These are phyloP conservation scores for Geosmithia morbida DNA, from an alignment of 2,329 filamentous ascomycete genomes.

Conservation along the genomic window DNA sequence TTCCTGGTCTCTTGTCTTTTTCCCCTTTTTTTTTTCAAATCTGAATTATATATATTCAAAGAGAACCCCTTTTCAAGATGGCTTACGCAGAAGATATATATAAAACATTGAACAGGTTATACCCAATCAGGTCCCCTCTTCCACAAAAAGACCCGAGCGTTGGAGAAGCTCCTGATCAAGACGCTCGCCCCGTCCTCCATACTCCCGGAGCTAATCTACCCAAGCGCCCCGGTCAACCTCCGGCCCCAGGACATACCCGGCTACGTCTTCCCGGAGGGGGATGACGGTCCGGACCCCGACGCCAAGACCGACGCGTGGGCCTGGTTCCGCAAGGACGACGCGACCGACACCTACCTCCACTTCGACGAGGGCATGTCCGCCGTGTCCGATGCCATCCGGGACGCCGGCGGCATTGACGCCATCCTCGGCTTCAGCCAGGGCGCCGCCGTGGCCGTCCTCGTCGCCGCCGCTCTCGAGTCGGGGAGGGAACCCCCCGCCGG, in stretches of 20 bases:
- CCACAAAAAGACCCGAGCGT: slow-evolving; percentile 73
- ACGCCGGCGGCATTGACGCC: slow-evolving; percentile 58
- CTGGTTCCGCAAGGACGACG: slow-evolving; percentile 67
- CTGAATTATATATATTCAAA: no score
- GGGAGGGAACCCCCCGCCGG: slow-evolving; percentile 12
- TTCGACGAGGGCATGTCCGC: slow-evolving; percentile 52
- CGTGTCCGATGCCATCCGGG: slow-evolving; percentile 46
- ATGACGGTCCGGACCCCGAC: slow-evolving; percentile 24
- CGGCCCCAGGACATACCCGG: slow-evolving; percentile 54
- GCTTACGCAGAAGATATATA: neutral
- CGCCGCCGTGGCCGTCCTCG: slow-evolving; percentile 54
- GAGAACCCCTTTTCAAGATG: neutral
- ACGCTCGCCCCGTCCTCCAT: slow-evolving; percentile 46
- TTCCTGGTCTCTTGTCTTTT: no score
- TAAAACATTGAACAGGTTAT: slow-evolving; percentile 51
- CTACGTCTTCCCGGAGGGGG: slow-evolving; percentile 30
- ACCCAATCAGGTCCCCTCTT: slow-evolving; percentile 83
- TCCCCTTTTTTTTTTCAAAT: no score
- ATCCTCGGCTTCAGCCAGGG: slow-evolving; percentile 77
- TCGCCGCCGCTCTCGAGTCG: slow-evolving; percentile 57
- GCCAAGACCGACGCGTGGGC: slow-evolving; percentile 55
- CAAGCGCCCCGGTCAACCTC: slow-evolving; percentile 53
- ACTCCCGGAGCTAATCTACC: slow-evolving; percentile 46
- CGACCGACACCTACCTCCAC: slow-evolving; percentile 47
- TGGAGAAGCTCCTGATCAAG: slow-evolving; percentile 70